Conservation (phyloP, 352 stramenopile species). For the Albugo candida region DNA sequence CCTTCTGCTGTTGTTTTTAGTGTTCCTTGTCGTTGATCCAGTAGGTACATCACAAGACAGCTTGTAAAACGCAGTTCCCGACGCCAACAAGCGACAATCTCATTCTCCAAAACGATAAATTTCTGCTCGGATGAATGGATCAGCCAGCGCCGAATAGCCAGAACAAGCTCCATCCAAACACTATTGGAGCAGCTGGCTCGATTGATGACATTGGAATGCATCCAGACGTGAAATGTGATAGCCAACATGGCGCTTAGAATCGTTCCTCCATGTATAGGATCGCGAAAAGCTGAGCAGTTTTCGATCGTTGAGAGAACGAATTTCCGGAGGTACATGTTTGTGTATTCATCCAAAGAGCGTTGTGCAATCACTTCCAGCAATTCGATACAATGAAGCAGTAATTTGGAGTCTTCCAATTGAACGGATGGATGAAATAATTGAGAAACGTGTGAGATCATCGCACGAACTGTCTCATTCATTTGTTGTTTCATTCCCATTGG, state of each 20-base stretch:
- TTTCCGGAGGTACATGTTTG: constrained; percentile 68
- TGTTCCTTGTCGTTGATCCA: constrained; percentile 51
- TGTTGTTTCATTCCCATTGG: constrained; percentile 56
- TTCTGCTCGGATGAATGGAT: constrained; percentile 26
- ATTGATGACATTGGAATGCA: constrained; percentile 42
- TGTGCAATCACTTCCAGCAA: constrained; percentile 72
- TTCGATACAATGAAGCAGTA: constrained; percentile 71
- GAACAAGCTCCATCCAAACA: constrained; percentile 64
- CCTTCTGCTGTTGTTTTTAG: constrained; percentile 47
- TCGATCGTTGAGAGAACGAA: constrained; percentile 74
- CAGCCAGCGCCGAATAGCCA: constrained; percentile 62
- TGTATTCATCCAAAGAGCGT: constrained; percentile 63
- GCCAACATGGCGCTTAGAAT: constrained; percentile 66
- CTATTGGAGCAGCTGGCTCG: constrained; percentile 30
- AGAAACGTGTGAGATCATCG: constrained; percentile 77
- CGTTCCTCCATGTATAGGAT: constrained; percentile 22
- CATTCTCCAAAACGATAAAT: constrained; percentile 25
- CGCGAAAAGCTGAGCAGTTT: constrained; percentile 51
- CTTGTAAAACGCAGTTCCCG: constrained; percentile 62
- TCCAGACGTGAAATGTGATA: constrained; percentile 71
- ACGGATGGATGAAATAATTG: constrained; percentile 75
- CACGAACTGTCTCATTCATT: constrained; percentile 60
- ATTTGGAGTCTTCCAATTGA: constrained; percentile 62
- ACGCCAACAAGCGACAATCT: constrained; percentile 74
- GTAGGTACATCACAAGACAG: constrained; percentile 59